Conservation (phyloP, 2,329 filamentous ascomycete species). For the Trichoderma sp. region DNA sequence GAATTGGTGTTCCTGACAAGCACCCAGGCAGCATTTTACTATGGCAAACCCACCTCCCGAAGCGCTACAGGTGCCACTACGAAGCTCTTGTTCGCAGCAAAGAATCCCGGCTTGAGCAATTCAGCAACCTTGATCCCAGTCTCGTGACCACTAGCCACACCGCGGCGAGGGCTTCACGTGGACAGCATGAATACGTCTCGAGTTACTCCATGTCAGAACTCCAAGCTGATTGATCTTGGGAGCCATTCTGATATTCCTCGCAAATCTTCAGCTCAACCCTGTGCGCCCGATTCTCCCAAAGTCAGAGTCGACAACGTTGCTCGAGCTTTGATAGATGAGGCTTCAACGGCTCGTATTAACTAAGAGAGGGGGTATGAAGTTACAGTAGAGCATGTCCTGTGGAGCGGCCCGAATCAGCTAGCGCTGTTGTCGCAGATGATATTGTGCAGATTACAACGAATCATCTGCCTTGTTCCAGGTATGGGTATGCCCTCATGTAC, state of each 20-base stretch:
- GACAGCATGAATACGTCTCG: neutral
- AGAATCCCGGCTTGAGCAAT: conserved; percentile 18
- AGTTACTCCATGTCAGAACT: neutral
- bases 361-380: conserved; percentile 12
- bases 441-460: conserved; percentile 11
- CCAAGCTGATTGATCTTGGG: neutral
- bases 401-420: conserved; percentile 24
- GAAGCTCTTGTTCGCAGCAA: conserved; percentile 4
- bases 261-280: neutral
- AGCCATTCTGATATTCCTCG: neutral
- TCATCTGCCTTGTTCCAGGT: conserved; percentile 21
- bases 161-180: neutral
- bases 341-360: conserved; percentile 1
- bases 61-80: conserved; percentile 7
- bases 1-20: conserved; percentile 13
- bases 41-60: conserved; percentile 6
- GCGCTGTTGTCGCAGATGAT: conserved; percentile 16
- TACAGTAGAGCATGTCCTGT: conserved; percentile 16
- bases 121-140: conserved; percentile 25
- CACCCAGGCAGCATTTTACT: neutral
- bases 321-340: conserved; percentile 13
- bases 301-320: neutral
- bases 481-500: conserved; percentile 23
- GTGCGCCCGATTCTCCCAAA: neutral
- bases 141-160: conserved; percentile 19